phyloP scores from a whole-genome alignment of 2,329 filamentous ascomycete genomes.

The Scytalidium lignicola region DNA sequence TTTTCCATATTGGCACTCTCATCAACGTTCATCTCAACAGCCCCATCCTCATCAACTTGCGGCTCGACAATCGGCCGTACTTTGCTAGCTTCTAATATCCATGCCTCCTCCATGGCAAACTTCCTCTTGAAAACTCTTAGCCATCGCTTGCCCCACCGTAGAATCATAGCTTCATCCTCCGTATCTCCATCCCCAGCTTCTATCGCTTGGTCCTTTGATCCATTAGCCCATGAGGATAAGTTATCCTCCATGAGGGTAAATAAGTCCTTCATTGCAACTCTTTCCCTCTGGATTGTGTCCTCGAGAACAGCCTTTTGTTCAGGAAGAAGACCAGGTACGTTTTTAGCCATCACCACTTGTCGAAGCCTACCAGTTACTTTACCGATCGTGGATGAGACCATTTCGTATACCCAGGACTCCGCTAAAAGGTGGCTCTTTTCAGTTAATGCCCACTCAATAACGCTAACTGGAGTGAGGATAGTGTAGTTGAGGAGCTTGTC shows the following conservation, averaged over 20 bases:
- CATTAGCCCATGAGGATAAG: constrained; percentile 65
- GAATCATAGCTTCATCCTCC: constrained; percentile 60
- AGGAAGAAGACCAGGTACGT: constrained; percentile 48
- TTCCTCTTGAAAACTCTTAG: constrained; percentile 77
- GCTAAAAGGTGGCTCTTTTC: constrained; percentile 60
- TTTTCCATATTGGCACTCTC: too few relatives aligned
- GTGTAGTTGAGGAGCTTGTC: constrained; percentile 98
- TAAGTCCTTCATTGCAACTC: constrained; percentile 69
- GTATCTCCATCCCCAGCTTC: constrained; percentile 57
- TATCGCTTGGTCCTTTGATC: constrained; percentile 69
- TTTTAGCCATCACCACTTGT: constrained; percentile 65
- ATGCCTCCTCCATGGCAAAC: constrained; percentile 78
- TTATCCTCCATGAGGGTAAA: constrained; percentile 79
- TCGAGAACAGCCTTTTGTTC: constrained; percentile 46
- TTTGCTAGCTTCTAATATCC: constrained; percentile 37
- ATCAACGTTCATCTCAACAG: constrained; percentile 5
- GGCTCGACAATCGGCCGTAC: constrained; percentile 3
- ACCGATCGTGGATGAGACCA: constrained; percentile 79
- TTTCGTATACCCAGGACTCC: constrained; percentile 77
- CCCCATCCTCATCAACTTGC: constrained; percentile 8
- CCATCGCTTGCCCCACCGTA: constrained; percentile 83
- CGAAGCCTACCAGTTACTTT: constrained; percentile 86
- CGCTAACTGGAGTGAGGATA: constrained; percentile 78
- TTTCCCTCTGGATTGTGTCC: constrained; percentile 64
- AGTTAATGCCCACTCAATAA: constrained; percentile 82